Base-by-base conservation (phyloP, 2,329 filamentous ascomycete genomes). In the Elsinoe arachidis region DNA sequence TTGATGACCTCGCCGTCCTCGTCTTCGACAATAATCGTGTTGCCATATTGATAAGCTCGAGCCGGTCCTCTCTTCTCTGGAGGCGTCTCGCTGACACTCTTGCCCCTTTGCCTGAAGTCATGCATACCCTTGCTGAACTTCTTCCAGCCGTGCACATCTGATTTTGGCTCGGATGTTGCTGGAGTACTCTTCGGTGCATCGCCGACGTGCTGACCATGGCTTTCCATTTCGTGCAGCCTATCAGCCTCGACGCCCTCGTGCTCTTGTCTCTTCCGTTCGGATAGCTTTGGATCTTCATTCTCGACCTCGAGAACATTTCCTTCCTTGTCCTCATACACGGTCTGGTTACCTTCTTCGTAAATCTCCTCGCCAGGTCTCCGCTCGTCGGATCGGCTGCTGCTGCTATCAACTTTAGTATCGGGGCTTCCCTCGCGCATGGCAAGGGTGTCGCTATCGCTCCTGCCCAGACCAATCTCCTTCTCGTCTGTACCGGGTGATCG, bases 1-100 rank as follows among this genome's bases (percentile, higher is more conserved):
- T 91, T 91, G 68, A 95, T 81, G 33, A 95, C 89, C 68, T 95
- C 89, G 43, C 88, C 88, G 64, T 91, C 85, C 69, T 88, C 86
- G 61, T 95, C 88, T 72, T 95, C 88, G 14, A 95, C 87, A 67
- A 95, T 92, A 62, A 95, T 89, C 75, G 88, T 91, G 68, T 89
- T 91, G 61, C 89, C 89, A 66, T 90, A 92, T 63, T 91, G 88
- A 68, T 91, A 95, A 4, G 88, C 88, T 49, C 86, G 77, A n/a
- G 89, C 89, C 11, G 88, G 87, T 57, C 87, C 86, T 62, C 81
- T 78, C 37, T 77, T 74, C 43, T 69, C 65, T 4, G 68, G 62
- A 10, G 70, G 65, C 61, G 71, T 72, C 43, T 71, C 66, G 63
- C 69, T 68, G n/a, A 46, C 37, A 5, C 30, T 26, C 33, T 56